A percentile compares a stretch with the other conserved stretches of the same genome.
Conservation (phyloP, 352 stramenopile genomes). For the Phytophthora megakarya region DNA sequence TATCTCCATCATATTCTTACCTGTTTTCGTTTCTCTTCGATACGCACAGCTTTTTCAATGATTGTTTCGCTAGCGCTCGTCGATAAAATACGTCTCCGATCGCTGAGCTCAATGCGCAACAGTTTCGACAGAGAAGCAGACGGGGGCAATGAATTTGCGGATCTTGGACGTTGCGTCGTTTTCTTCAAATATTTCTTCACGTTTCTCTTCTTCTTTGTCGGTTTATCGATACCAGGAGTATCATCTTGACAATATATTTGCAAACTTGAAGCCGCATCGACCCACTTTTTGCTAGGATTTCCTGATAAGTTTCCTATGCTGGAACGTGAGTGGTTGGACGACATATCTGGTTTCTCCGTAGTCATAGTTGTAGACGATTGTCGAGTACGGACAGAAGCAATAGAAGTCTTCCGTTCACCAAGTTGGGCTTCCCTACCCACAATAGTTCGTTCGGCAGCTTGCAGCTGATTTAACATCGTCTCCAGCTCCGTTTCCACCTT, state of each 20-base stretch:
- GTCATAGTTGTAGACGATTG: not conserved
- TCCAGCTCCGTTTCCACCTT: constrained; percentile 20
- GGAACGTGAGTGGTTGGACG: constrained; percentile 3
- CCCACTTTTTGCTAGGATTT: constrained; percentile 2
- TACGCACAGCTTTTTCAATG: constrained; percentile 49
- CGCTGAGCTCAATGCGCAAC: constrained; percentile 42
- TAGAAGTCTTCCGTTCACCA: constrained; percentile 15
- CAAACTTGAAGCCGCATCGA: not conserved
- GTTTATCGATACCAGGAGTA: not conserved
- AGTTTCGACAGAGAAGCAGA: constrained; percentile 42
- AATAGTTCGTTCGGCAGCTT: constrained; percentile 28
- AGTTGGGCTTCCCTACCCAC: constrained; percentile 18
- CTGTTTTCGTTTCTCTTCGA: constrained; percentile 68
- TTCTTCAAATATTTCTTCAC: constrained; percentile 26
- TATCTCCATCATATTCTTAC: constrained; percentile 21
- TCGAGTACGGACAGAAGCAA: constrained; percentile 3
- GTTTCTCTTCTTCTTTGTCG: constrained; percentile 21
- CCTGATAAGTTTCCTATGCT: not conserved
- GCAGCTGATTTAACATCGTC: constrained; percentile 19
- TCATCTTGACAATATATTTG: not conserved
- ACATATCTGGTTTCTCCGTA: not conserved
- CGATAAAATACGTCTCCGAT: constrained; percentile 10
- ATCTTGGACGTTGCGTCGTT: not conserved
- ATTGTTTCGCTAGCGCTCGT: constrained; percentile 38
- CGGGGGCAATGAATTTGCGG: constrained; percentile 1